Base-by-base conservation (phyloP, 169 alveolate genomes). In the Plasmodium fragile region DNA sequence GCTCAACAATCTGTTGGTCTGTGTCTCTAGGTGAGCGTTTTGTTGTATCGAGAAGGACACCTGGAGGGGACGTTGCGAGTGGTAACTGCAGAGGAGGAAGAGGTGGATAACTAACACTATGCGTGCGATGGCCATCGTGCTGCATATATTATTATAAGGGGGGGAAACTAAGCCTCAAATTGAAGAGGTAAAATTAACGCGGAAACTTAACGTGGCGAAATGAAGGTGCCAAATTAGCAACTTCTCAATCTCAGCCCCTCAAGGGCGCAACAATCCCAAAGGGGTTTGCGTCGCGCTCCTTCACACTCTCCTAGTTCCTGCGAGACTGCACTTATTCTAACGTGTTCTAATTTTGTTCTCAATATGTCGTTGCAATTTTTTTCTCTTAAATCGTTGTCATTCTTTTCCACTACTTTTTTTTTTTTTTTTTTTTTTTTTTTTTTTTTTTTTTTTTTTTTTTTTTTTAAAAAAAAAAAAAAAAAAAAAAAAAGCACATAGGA, bases 61-160 rank as follows among this genome's bases (percentile, higher is more conserved):
- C 16, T 79, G 1, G 36, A 16, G 30, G 18, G 16, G 16, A 34
- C 43, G 43, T 59, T 25, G 45, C 11, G 71, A 82, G 30, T 82
- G 32, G 52, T n/a, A 82, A 55, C 80, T 32, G 39, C 41, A 80
- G 72, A 82, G 43, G 16, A 55, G 36, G 65, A 82, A 59, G 45
- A 53, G 30, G 71, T 59, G 25, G 45, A 82, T 16, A 82, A 30
- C 39, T 55, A 43, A 82, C 71, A 65, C 81, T 45, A 82, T 16
- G 39, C 36, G 65, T 55, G 13, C 8, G 32, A 32, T 82, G 30
- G 45, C 55, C 91, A 82, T 82, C 71, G 70, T 82, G 22, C 79
- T 32, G 4, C 8, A n/a, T 34, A 59, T n/a, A 79, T 6, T 3
- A 79, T 22, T 4, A 79, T 39, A 30, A 45, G 55, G 55, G 70